Base-by-base conservation (phyloP, 257 asterid genomes). In the Misopates orontium region DNA sequence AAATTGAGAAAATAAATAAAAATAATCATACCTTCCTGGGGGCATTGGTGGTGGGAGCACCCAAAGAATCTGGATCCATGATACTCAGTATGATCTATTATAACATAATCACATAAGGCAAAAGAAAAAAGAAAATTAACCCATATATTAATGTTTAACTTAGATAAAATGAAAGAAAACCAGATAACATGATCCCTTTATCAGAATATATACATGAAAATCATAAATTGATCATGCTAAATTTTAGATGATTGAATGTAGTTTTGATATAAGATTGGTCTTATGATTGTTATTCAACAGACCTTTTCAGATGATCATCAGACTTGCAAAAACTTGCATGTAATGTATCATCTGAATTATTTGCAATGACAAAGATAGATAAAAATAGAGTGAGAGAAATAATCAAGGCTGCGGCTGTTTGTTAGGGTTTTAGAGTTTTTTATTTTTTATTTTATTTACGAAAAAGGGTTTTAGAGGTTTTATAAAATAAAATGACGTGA, bases 21-120 rank as follows among this genome's bases (percentile, higher is more conserved):
- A 62, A 32, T 10, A 6, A 47, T 17, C 28, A 24, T 67, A 80
- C 85, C 85, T 76, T 67, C 60, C 82, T 76, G 12, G 81, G 82
- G 6, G 55, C 69, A 10, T 53, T 64, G 24, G n/a, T 5, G 22
- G 39, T 54, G 22, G 75, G 10, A 2, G 23, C 14, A 16, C 24
- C 69, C 23, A 41, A 50, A 3, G 60, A 21, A 20, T 74, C 64
- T 10, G 52, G 66, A 65, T 79, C 79, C 84, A 76, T 79, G 61
- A n/a, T 13, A 22, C 28, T 68, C 41, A 20, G 15, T 41, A 9
- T 23, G 20, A 31, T 21, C 60, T 42, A 62, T 5, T n/a, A 22
- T 63, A 51, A 59, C 42, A 49, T 70, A 17, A 69, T 41, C 48
- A 67, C 44, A 52, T 12, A 20, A 42, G 60, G 3, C 4, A 21